phyloP scores from a whole-genome alignment of 352 stramenopile species.

The Phytophthora melonis region DNA sequence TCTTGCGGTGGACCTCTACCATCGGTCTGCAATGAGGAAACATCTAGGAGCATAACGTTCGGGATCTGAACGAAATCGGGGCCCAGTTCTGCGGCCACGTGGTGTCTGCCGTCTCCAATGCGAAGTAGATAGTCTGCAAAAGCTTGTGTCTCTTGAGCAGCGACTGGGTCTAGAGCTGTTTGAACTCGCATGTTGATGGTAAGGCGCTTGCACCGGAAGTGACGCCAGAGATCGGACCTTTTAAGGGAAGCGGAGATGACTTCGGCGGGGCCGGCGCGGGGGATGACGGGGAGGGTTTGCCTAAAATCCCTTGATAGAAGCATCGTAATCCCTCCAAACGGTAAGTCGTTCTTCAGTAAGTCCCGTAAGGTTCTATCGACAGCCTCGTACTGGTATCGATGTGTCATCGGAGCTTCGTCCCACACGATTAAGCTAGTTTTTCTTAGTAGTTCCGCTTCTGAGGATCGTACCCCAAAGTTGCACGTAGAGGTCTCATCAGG shows the following conservation, averaged over 20 bases:
- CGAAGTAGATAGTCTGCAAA: too few relatives aligned
- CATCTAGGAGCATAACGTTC: constrained; percentile 3
- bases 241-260: constrained; percentile 7
- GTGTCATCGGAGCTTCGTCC: constrained; percentile 11
- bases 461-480: not conserved
- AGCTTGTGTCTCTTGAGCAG: too few relatives aligned
- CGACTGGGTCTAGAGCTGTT: too few relatives aligned
- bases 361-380: constrained; percentile 3
- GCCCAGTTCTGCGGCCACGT: too few relatives aligned
- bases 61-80: constrained; percentile 7
- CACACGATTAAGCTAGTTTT: constrained; percentile 3
- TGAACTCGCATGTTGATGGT: not conserved
- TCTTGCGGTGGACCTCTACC: too few relatives aligned
- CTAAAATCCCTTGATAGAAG: constrained; percentile 6
- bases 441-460: not conserved
- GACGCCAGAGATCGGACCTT: not conserved
- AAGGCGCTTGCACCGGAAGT: not conserved
- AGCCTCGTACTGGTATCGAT: constrained; percentile 10
- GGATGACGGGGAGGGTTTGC: constrained; percentile 7
- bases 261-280: not conserved
- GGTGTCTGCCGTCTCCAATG: too few relatives aligned
- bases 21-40: too few relatives aligned
- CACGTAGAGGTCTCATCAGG: not conserved
- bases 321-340: constrained; percentile 16
- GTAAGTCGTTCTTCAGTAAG: constrained; percentile 11